phyloP scores from a whole-genome alignment of 2,329 filamentous ascomycete species.

The Verticillium albo-atrum region DNA sequence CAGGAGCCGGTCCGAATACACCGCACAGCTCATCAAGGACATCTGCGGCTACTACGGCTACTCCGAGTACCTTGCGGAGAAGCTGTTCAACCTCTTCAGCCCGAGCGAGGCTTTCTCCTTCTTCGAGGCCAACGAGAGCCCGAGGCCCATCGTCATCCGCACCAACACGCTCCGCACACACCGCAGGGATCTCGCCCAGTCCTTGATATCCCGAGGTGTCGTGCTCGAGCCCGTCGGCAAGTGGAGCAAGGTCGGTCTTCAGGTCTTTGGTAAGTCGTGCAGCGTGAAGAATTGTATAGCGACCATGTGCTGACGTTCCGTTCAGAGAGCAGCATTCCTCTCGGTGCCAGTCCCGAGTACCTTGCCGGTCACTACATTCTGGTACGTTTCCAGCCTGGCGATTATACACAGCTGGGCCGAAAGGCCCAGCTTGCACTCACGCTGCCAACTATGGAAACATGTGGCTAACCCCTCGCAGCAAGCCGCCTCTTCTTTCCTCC shows the following conservation, averaged over 20 bases:
- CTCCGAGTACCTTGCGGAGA: slow-evolving; percentile 89
- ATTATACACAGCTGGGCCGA: neutral
- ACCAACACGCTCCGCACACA: slow-evolving; percentile 88
- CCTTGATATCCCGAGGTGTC: slow-evolving; percentile 92
- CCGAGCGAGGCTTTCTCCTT: slow-evolving; percentile 94
- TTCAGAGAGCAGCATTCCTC: slow-evolving; percentile 64
- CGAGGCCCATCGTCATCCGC: slow-evolving; percentile 88
- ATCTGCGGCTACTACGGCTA: slow-evolving; percentile 97
- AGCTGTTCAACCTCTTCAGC: slow-evolving; percentile 88
- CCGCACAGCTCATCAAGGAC: slow-evolving; percentile 79
- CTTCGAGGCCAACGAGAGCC: slow-evolving; percentile 97
- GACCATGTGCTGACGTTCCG: neutral
- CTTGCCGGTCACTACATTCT: slow-evolving; percentile 96
- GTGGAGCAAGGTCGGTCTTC: slow-evolving; percentile 96
- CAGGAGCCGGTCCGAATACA: slow-evolving; percentile 84
- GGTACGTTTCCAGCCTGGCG: neutral
- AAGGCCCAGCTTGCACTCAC: neutral
- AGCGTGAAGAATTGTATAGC: neutral
- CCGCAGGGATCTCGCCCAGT: slow-evolving; percentile 78
- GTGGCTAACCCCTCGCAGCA: slow-evolving; percentile 38
- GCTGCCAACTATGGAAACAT: neutral
- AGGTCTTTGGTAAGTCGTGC: slow-evolving; percentile 65
- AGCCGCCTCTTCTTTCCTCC: slow-evolving; percentile 92
- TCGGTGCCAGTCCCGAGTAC: slow-evolving; percentile 96
- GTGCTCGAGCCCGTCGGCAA: slow-evolving; percentile 96